A percentile compares a stretch with the other conserved stretches of the same genome.
Conservation (phyloP, 176 grass and related monocot species). For the Otatea glauca region DNA sequence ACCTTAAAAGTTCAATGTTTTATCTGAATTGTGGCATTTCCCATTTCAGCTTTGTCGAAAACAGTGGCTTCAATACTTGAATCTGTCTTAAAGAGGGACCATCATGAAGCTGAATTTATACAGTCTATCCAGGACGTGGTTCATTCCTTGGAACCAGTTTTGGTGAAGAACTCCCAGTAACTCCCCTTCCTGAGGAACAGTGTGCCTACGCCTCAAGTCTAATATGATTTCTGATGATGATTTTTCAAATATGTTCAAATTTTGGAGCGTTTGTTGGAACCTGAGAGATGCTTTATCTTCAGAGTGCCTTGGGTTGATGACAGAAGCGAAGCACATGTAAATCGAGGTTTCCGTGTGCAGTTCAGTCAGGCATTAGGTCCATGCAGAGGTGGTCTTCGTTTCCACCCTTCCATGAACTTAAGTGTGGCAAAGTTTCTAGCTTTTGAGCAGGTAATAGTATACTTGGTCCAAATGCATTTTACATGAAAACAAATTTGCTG, state of each 20-base stretch:
- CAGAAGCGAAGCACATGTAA: slow-evolving; percentile 83
- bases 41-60: slow-evolving; percentile 87
- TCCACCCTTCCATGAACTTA: slow-evolving; percentile 98
- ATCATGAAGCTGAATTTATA: slow-evolving; percentile 95
- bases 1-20: slow-evolving; percentile 41
- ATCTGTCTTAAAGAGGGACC: slow-evolving; percentile 85
- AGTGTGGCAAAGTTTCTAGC: slow-evolving; percentile 95
- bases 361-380: slow-evolving; percentile 96
- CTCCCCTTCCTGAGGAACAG: slow-evolving; percentile 16
- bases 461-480: slow-evolving; percentile 32
- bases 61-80: slow-evolving; percentile 92
- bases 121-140: slow-evolving; percentile 92
- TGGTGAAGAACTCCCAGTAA: slow-evolving; percentile 92
- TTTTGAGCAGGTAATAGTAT: slow-evolving; percentile 87
- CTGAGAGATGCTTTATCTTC: slow-evolving; percentile 88
- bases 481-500: slow-evolving; percentile 31
- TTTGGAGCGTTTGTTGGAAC: slow-evolving; percentile 94
- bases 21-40: slow-evolving; percentile 42
- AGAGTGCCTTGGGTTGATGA: slow-evolving; percentile 99
- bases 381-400: slow-evolving; percentile 92
- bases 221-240: slow-evolving; percentile 39
- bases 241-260: slow-evolving; percentile 87
- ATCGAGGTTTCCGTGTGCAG: slow-evolving; percentile 91
- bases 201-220: slow-evolving; percentile 33
- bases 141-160: slow-evolving; percentile 94